Percentiles rank a stretch among this genome's conserved stretches.
phyloP scores from a whole-genome alignment of 139 green algal genomes.

The Monoraphidium neglectum region DNA sequence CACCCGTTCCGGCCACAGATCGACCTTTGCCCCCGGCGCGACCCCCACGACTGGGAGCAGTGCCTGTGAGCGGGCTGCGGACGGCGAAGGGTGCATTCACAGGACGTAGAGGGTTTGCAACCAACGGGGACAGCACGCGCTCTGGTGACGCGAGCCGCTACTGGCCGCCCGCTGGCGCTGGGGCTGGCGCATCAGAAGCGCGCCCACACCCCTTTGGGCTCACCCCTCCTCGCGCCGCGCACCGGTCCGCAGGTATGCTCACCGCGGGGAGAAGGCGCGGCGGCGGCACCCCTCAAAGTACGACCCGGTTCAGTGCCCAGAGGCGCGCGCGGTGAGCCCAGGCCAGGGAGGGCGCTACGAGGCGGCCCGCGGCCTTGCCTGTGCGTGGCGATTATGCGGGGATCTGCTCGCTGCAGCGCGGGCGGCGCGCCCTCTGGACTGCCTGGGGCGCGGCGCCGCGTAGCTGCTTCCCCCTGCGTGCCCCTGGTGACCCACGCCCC shows the following conservation, averaged over 20 bases:
- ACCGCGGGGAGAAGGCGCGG: constrained; percentile 12
- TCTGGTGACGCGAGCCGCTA: too few relatives aligned
- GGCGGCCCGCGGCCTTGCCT: too few relatives aligned
- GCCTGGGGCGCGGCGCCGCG: too few relatives aligned
- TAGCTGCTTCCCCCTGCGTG: background rate
- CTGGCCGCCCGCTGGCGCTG: too few relatives aligned
- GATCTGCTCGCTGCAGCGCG: too few relatives aligned
- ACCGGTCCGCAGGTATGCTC: background rate
- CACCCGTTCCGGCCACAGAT: background rate
- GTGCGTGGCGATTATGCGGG: too few relatives aligned
- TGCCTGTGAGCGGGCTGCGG: constrained; percentile 13
- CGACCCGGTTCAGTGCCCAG: constrained; percentile 22
- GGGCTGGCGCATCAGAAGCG: background rate
- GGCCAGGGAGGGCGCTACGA: too few relatives aligned
- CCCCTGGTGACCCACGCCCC: background rate
- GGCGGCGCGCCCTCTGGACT: too few relatives aligned
- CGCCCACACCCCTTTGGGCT: background rate
- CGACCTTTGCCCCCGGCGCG: background rate
- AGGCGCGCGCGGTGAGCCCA: constrained; percentile 15
- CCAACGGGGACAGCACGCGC: too few relatives aligned
- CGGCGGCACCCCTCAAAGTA: constrained; percentile 20
- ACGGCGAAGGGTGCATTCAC: too few relatives aligned
- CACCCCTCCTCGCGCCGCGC: background rate
- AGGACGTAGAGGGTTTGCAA: too few relatives aligned
- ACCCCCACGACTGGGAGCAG: constrained; percentile 20